Evolutionary conservation across 345 rosid genomes (phyloP), one percentile per base, ranked within the genome.

Genomic region (Raphanus sativus): DNA sequence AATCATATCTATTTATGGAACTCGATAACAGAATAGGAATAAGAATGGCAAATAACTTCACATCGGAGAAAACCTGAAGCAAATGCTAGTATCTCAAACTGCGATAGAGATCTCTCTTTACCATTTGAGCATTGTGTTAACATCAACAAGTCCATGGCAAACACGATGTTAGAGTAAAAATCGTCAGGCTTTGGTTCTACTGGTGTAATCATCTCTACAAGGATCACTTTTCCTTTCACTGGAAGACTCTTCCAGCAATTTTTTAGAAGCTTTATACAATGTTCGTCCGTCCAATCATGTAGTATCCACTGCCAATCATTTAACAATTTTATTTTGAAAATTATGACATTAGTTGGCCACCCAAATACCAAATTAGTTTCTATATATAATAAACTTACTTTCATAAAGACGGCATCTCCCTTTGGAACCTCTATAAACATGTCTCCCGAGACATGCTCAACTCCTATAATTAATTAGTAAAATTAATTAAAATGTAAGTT

Each of bases 401-500:
- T 91, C 90, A 91, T 88, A 84, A 91, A 89, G 61, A 89, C 75
- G 36, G 93, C 90, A 63, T 91, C 97, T 52, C 85, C 96, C 65
- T 85, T 83, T 8, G 94, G 96, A 66, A 88, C 80, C 36, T 89
- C 83, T 0, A 70, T 76, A 71, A 93, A 91, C 98, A 93, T 93
- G 74, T 93, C 93, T 7, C 98, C 95, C 10, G 93, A 87, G 33
- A 89, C 86, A 62, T 89, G 93, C 77, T 93, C 81, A 11, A 90
- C 89, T 54, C 91, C 97, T 91, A 70, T 52, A 12, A 9, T 9
- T 12, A 64, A 13, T 64, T 12, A 12, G 66, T 16, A 29, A 3
- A 21, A 40, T 73, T 28, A 52, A 36, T 3, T 13, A 56, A 25
- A 50, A 50, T n/a, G n/a, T 13, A 50, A 50, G 8, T 50, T 50